Conservation (phyloP, 148 eudicot genomes). For the Fagopyrum homotropicum region DNA sequence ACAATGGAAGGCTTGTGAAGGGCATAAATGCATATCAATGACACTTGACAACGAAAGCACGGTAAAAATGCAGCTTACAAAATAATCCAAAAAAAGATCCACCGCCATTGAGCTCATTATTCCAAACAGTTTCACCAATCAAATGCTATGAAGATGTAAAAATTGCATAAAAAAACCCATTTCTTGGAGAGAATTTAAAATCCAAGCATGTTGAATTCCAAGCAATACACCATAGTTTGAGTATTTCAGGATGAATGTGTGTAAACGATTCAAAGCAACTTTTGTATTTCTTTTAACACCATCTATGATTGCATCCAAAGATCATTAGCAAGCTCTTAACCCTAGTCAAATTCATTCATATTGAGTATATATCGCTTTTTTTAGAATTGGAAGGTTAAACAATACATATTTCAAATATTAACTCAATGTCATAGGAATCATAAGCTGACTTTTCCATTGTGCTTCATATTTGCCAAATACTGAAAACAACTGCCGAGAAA, state of each 20-base stretch:
- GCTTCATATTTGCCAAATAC: not conserved
- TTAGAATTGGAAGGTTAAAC: not conserved
- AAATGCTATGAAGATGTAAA: not conserved
- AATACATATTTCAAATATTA: not conserved
- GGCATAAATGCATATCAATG: not conserved
- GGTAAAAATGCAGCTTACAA: not conserved
- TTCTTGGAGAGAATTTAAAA: not conserved
- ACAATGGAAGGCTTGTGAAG: not conserved
- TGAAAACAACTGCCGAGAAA: not conserved
- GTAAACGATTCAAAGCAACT: not conserved
- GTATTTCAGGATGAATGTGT: not conserved
- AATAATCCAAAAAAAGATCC: not conserved
- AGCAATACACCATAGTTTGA: not conserved
- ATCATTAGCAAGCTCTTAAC: not conserved
- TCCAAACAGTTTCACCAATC: not conserved
- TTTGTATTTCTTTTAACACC: not conserved
- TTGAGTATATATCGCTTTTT: not conserved
- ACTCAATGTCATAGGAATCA: not conserved
- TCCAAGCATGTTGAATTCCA: not conserved
- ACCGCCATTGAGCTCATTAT: not conserved
- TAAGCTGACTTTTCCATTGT: not conserved
- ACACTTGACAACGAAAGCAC: not conserved
- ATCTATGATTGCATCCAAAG: not conserved
- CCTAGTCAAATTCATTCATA: not conserved
- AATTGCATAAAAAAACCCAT: not conserved